A percentile compares a stretch with the other conserved stretches of the same genome.
phyloP scores from a whole-genome alignment of 768 basidiomycete genomes.

The Russula sp. region DNA sequence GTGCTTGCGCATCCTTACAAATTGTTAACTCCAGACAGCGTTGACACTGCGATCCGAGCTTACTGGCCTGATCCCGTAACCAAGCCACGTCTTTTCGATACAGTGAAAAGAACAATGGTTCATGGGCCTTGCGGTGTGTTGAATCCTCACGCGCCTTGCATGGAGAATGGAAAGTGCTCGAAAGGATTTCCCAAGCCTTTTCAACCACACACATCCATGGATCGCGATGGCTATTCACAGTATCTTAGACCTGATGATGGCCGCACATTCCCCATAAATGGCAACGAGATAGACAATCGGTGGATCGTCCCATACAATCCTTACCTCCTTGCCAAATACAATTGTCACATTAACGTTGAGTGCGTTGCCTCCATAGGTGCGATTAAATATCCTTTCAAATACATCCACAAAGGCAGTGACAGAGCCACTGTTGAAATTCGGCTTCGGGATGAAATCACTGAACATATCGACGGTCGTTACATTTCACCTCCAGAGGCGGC shows the following conservation, averaged over 20 bases:
- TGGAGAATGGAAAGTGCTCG: background rate
- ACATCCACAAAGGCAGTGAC: background rate
- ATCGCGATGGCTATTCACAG: background rate
- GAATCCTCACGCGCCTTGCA: background rate
- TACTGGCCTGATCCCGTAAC: background rate
- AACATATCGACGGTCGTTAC: background rate
- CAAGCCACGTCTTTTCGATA: background rate
- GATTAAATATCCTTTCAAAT: background rate
- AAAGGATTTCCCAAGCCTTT: background rate
- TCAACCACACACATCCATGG: background rate
- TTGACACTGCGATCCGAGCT: background rate
- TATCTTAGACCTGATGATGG: background rate
- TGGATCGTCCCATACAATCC: background rate
- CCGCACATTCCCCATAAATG: accelerated
- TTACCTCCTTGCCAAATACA: background rate
- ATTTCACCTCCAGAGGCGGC: background rate
- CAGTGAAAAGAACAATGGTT: background rate
- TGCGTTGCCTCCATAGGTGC: background rate
- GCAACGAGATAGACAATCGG: background rate
- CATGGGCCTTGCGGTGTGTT: background rate
- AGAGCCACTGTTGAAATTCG: background rate
- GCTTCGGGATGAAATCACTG: background rate
- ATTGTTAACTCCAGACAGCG: background rate
- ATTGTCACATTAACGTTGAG: background rate
- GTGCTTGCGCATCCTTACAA: background rate